Conservation (phyloP, 441 rosid genomes). For the Bocquillonia castaneifolia region DNA sequence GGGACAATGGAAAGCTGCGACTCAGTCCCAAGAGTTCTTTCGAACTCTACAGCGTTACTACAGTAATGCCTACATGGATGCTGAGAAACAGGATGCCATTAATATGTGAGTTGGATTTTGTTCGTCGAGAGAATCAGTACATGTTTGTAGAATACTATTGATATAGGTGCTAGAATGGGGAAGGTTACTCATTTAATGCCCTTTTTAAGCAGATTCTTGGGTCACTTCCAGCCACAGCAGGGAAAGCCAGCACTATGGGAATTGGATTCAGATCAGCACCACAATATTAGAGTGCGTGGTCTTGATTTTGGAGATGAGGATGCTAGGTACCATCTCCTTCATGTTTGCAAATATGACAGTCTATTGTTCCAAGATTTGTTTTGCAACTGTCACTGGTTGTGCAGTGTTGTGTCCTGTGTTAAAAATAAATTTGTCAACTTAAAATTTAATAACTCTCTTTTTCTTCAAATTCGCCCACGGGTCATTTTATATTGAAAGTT, state of each 20-base stretch:
- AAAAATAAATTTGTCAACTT: too few species aligned
- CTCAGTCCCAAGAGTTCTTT: conserved; percentile 96
- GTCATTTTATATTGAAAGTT: too few species aligned
- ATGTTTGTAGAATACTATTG: not conserved
- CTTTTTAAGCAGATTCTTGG: conserved; percentile 65
- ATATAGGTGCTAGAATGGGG: not conserved
- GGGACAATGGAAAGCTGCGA: conserved; percentile 99
- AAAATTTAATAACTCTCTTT: too few species aligned
- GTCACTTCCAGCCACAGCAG: conserved; percentile 80
- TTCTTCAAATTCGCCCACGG: too few species aligned
- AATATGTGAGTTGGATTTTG: conserved; percentile 50
- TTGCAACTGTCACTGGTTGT: not conserved
- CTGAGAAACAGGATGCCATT: conserved; percentile 94
- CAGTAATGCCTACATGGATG: conserved; percentile 93
- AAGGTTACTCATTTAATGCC: conserved; percentile 4
- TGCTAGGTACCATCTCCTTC: conserved; percentile 41
- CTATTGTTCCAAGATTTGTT: not conserved
- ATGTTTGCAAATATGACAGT: conserved; percentile 8
- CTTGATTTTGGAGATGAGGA: conserved; percentile 39
- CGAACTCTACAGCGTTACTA: conserved; percentile 94
- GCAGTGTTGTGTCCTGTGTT: not conserved
- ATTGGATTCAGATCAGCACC: conserved; percentile 80
- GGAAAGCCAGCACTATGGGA: conserved; percentile 92
- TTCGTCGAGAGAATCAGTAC: not conserved
- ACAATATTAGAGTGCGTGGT: conserved; percentile 40